Evolutionary conservation across 805 yeast genomes (phyloP).

Genomic region (Blastobotrys muscicola): DNA sequence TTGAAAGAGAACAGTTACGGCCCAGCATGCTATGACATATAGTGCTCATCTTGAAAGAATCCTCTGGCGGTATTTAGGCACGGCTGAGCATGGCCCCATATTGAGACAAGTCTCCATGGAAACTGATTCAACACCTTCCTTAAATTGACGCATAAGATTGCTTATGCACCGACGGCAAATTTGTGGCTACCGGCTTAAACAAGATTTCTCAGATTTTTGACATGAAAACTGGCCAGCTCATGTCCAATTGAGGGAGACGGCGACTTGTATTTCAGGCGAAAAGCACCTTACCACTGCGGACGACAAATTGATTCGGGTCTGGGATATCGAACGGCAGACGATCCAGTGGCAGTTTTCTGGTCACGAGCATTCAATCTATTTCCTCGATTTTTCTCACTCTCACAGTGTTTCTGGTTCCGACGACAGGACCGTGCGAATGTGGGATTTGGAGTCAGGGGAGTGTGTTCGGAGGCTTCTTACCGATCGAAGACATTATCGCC

Average conservation of each 20-base stretch:
- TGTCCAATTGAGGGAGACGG: conserved; percentile 68
- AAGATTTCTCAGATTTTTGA: conserved; percentile 90
- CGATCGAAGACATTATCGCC: conserved; percentile 94
- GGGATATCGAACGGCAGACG: conserved; percentile 86
- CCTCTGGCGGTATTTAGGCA: no score
- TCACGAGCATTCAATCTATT: conserved; percentile 95
- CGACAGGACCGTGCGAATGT: conserved; percentile 89
- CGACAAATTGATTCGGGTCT: conserved; percentile 71
- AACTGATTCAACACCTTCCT: no score
- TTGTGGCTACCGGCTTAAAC: conserved; percentile 94
- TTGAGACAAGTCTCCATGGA: no score
- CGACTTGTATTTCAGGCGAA: conserved; percentile 90
- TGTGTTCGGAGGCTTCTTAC: conserved; percentile 82
- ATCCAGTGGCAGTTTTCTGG: conserved; percentile 76
- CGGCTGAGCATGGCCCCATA: no score
- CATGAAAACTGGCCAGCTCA: conserved; percentile 82
- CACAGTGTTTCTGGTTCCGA: conserved; percentile 93
- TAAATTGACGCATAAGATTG: no score
- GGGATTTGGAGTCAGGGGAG: conserved; percentile 89
- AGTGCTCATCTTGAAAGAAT: no score
- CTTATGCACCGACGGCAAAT: conserved; percentile 87
- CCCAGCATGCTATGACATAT: no score
- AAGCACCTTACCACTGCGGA: conserved; percentile 91
- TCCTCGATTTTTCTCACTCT: conserved; percentile 87
- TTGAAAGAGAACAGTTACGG: no score